phyloP scores from a whole-genome alignment of 305 asterid genomes.

The Fraxinus ornus region DNA sequence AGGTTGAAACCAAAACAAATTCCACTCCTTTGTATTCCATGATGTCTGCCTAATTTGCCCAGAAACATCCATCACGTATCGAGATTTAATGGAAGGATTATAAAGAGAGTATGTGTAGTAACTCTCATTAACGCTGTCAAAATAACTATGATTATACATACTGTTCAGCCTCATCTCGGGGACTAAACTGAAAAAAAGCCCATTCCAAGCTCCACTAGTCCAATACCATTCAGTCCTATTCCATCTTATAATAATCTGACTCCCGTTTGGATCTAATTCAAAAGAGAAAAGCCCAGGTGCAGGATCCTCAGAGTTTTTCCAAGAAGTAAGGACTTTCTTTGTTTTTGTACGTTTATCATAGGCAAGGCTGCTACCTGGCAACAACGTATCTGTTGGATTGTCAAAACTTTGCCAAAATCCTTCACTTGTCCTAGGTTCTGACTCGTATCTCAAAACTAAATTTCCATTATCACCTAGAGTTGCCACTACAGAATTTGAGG shows the following conservation, averaged over 20 bases:
- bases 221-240: constrained; percentile 29
- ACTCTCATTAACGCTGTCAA: constrained; percentile 37
- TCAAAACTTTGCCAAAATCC: constrained; percentile 64
- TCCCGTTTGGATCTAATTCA: constrained; percentile 36
- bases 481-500: constrained; percentile 34
- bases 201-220: constrained; percentile 65
- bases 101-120: constrained; percentile 55
- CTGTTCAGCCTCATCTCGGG: constrained; percentile 58
- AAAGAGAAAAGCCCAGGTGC: constrained; percentile 41
- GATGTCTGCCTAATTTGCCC: constrained; percentile 58
- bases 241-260: constrained; percentile 34
- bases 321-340: constrained; percentile 53
- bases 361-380: constrained; percentile 58
- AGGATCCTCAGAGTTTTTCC: constrained; percentile 58
- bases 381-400: constrained; percentile 51
- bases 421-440: constrained; percentile 25
- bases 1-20: constrained; percentile 64
- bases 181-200: constrained; percentile 46
- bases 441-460: constrained; percentile 43
- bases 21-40: constrained; percentile 39
- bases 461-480: constrained; percentile 54
- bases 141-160: constrained; percentile 45
- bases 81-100: constrained; percentile 33
- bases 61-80: constrained; percentile 60
- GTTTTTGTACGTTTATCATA: constrained; percentile 39